Base-by-base conservation (phyloP, 352 stramenopile species). In the Phytophthora colocasiae region DNA sequence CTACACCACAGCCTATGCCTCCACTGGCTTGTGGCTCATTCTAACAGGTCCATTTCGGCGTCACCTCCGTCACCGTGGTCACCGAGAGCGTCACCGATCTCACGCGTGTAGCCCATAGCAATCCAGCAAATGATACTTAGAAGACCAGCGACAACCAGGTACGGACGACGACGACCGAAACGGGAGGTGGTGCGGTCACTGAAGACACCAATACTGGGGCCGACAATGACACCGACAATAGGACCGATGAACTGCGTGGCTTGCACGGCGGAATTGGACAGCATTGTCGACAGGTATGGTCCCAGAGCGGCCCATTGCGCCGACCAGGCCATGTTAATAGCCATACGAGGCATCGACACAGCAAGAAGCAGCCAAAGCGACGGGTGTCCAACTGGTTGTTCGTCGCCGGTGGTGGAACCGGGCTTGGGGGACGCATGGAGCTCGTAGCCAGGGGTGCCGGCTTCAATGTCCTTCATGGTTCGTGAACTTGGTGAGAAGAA, bases 251-350 rank as follows among this genome's bases (percentile, higher is more conserved):
- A 64, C 26, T 64, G 57, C 27, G 68, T 70, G 58, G 39, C 56
- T 47, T 66, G 65, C 40, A 76, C 67, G 6, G 72, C 61, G 4
- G 69, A 85, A 32, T 71, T 72, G 46, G 77, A 58, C 45, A 89
- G 48, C 51, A 85, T 71, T 0, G 73, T 83, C 19, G 63, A 60
- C 15, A 89, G 63, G 41, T 86, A 84, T 2, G 80, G 80, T 1
- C 76, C 77, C 11, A 89, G 48, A 27, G 75, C 80, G 5, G 77
- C 75, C 72, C 70, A 86, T 51, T 89, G 80, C 1, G 80, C 60
- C 24, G 60, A 62, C 60, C 60, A 68, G 27, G 60, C 60, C 60
- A 68, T 69, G 19, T 63, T 47, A 8, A 63, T 69, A 2, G 61
- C 61, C 61, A 69, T 69, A 58, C 61, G 61, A 15, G 52, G 61